A percentile compares a stretch with the other conserved stretches of the same genome.
Evolutionary conservation across 2,329 filamentous ascomycete species (phyloP).

Genomic region (Aureobasidium pullulans): DNA sequence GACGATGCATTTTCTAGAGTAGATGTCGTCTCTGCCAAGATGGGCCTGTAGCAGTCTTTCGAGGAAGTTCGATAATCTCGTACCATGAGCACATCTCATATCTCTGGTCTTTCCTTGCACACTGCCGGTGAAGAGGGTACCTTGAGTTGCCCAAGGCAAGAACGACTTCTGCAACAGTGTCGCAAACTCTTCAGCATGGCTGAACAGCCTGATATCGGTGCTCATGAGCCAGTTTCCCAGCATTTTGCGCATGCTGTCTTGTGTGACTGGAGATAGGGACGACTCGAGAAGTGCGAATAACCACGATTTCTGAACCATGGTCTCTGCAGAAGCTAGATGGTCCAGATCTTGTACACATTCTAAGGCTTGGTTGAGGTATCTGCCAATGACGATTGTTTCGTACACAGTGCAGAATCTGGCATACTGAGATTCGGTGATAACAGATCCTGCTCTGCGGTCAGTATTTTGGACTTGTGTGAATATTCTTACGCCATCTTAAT

Average conservation of each 20-base stretch:
- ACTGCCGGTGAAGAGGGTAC: slow-evolving; percentile 35
- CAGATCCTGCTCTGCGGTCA: not conserved
- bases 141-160: slow-evolving; percentile 42
- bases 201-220: slow-evolving; percentile 20
- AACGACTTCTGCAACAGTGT: slow-evolving; percentile 34
- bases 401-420: slow-evolving; percentile 38
- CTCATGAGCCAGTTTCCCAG: slow-evolving; percentile 39
- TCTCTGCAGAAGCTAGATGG: slow-evolving; percentile 26
- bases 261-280: slow-evolving; percentile 33
- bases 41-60: slow-evolving; percentile 23
- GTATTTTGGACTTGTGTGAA: not conserved
- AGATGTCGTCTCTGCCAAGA: slow-evolving; percentile 14
- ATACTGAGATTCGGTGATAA: slow-evolving; percentile 27
- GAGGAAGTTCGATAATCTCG: slow-evolving; percentile 31
- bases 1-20: slow-evolving; percentile 19
- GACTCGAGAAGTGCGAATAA: slow-evolving; percentile 35
- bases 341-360: slow-evolving; percentile 39
- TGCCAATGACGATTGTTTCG: slow-evolving; percentile 41
- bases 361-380: slow-evolving; percentile 43
- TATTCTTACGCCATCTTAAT: too few species aligned
- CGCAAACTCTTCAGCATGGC: slow-evolving; percentile 22
- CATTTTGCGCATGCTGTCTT: slow-evolving; percentile 40
- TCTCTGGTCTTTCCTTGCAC: slow-evolving; percentile 25
- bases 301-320: slow-evolving; percentile 32
- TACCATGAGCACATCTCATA: slow-evolving; percentile 35